Percentiles rank a stretch among this genome's conserved stretches.
These are phyloP conservation scores for Paecilomyces sp. DNA, from an alignment of 2,329 filamentous ascomycete species.

Conservation along the genomic window DNA sequence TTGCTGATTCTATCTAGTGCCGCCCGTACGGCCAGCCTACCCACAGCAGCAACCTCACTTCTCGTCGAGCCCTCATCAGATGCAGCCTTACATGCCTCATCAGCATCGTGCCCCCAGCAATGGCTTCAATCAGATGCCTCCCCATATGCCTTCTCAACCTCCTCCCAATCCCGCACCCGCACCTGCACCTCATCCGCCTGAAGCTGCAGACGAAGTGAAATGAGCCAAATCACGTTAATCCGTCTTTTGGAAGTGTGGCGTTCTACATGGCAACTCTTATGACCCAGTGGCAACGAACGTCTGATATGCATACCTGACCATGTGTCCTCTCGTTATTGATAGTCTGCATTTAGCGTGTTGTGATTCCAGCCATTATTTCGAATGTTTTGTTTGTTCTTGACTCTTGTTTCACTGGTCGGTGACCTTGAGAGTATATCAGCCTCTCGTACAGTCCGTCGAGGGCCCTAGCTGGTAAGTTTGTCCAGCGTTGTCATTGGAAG, in stretches of 20 bases:
- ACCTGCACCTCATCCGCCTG: slow-evolving; percentile 32
- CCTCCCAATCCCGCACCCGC: slow-evolving; percentile 23
- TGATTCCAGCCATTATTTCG: not conserved
- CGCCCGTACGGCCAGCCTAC: slow-evolving; percentile 53
- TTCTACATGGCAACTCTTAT: slow-evolving; percentile 6
- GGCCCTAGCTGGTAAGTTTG: not conserved
- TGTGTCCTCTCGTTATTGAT: not conserved
- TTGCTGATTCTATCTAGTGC: slow-evolving; percentile 46
- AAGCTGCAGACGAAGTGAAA: slow-evolving; percentile 43
- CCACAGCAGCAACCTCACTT: slow-evolving; percentile 56
- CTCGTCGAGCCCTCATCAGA: slow-evolving; percentile 58
- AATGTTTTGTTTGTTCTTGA: not conserved
- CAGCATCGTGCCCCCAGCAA: slow-evolving; percentile 51
- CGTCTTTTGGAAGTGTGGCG: not conserved
- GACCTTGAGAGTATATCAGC: not conserved
- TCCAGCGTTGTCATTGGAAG: not conserved
- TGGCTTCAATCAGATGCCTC: slow-evolving; percentile 44
- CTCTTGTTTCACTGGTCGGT: not conserved
- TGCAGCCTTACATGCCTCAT: slow-evolving; percentile 55
- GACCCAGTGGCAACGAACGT: not conserved
- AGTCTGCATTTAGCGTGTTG: not conserved
- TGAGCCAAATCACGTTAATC: slow-evolving; percentile 19
- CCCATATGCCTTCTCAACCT: slow-evolving; percentile 36
- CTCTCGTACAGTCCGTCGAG: not conserved
- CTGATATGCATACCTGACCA: not conserved